A percentile compares a stretch with the other conserved stretches of the same genome.
Evolutionary conservation across 192 early-diverging fungal species (phyloP).

Genomic region (Pilaira anomala): DNA sequence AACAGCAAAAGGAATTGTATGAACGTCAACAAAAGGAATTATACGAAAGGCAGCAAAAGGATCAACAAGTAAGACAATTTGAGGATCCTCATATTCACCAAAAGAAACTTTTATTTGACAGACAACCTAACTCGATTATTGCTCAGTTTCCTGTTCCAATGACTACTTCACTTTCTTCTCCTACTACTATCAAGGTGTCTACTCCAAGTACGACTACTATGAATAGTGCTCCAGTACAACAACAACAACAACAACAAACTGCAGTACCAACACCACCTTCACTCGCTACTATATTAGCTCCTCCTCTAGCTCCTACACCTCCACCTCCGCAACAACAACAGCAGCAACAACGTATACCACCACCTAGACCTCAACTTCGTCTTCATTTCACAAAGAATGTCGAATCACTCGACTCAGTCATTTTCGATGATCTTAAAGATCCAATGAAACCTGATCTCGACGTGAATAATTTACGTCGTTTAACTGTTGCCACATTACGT

Average conservation of each 20-base stretch:
- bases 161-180: neutral
- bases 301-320: too few relatives aligned
- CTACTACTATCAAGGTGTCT: neutral
- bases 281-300: too few relatives aligned
- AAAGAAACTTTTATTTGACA: too few relatives aligned
- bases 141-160: neutral
- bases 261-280: too few relatives aligned
- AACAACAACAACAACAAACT: too few relatives aligned
- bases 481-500: constrained; percentile 22
- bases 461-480: constrained; percentile 10
- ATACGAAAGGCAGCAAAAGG: too few relatives aligned
- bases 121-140: too few relatives aligned
- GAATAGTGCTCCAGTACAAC: neutral
- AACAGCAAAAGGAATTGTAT: neutral
- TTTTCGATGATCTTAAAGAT: constrained; percentile 24
- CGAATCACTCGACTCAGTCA: neutral
- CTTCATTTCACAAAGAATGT: constrained; percentile 22
- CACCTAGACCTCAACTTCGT: constrained; percentile 25
- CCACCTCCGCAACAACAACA: neutral
- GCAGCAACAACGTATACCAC: neutral
- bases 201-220: neutral
- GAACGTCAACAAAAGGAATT: neutral
- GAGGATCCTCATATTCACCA: too few relatives aligned
- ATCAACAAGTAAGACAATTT: too few relatives aligned
- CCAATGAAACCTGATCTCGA: constrained; percentile 30